Conservation (phyloP, 2,329 filamentous ascomycete genomes). For the Neoscytalidium dimidiatum region DNA sequence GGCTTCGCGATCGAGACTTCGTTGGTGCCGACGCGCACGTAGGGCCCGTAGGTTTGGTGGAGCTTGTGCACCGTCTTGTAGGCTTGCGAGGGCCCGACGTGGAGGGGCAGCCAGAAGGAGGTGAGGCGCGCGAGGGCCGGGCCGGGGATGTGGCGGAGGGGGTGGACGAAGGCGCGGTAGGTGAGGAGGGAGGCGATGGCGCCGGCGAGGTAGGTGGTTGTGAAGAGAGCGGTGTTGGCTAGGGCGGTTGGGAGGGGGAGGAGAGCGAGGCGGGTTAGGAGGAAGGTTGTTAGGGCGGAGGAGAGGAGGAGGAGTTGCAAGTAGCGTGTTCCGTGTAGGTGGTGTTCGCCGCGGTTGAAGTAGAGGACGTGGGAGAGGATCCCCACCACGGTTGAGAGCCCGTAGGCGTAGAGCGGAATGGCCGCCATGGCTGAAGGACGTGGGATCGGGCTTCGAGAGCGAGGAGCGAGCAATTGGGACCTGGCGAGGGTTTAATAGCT, state of each 20-base stretch:
- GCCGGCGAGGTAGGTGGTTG: constrained; percentile 16
- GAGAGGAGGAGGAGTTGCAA: constrained; percentile 2
- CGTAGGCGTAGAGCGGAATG: not conserved
- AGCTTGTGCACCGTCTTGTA: constrained; percentile 15
- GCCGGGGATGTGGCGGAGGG: constrained; percentile 29
- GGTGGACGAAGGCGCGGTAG: constrained; percentile 46
- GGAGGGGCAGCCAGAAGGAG: constrained; percentile 2
- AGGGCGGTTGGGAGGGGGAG: not conserved
- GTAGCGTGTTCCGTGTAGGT: constrained; percentile 10
- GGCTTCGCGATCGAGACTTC: constrained; percentile 32
- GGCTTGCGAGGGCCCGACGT: not conserved
- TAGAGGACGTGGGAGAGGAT: not conserved
- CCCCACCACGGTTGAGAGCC: constrained; percentile 1
- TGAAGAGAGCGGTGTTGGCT: not conserved
- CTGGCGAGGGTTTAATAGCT: not conserved
- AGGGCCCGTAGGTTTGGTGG: constrained; percentile 15
- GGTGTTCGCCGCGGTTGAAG: constrained; percentile 17
- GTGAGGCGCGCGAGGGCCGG: constrained; percentile 5
- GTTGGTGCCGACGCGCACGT: constrained; percentile 14
- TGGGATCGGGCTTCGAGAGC: not conserved
- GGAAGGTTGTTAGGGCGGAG: not conserved
- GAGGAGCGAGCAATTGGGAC: not conserved
- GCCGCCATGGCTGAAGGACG: not conserved
- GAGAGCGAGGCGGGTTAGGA: not conserved
- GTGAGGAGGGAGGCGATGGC: constrained; percentile 37